Evolutionary conservation across 108 stramenopile species (phyloP).

Genomic region (Cyclostephanos tholiformis): DNA sequence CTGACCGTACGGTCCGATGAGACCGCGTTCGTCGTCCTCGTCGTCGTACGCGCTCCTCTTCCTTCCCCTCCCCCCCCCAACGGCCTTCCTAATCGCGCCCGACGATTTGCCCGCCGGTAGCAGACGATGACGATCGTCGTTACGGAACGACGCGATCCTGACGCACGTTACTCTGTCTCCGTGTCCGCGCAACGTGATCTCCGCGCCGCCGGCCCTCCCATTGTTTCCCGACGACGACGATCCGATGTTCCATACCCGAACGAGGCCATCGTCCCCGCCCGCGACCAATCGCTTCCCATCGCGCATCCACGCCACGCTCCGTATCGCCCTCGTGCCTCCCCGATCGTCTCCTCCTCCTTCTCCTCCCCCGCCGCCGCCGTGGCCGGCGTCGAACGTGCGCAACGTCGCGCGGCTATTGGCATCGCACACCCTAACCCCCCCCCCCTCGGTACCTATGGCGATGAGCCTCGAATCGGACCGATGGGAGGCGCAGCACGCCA

Average conservation of each 20-base stretch:
- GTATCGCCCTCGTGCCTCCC: constrained; percentile 52
- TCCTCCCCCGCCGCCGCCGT: background rate
- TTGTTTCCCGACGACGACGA: constrained; percentile 20
- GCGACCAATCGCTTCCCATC: constrained; percentile 71
- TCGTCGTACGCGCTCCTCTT: background rate
- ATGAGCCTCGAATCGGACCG: constrained; percentile 76
- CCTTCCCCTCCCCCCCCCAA: background rate
- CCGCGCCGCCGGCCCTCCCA: constrained; percentile 36
- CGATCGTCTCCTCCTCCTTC: constrained; percentile 29
- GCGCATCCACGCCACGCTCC: constrained; percentile 69
- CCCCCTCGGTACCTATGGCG: constrained; percentile 74
- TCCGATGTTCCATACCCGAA: constrained; percentile 69
- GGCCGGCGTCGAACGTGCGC: constrained; percentile 54
- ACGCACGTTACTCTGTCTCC: constrained; percentile 62
- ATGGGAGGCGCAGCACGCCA: constrained; percentile 61
- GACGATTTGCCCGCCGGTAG: background rate
- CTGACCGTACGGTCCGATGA: constrained; percentile 38
- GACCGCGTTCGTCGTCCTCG: constrained; percentile 16
- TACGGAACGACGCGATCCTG: constrained; percentile 30
- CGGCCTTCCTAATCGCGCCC: background rate
- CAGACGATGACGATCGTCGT: constrained; percentile 12
- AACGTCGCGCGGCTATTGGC: constrained; percentile 69
- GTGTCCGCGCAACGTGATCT: constrained; percentile 67
- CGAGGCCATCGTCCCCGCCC: constrained; percentile 53
- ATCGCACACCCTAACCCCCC: constrained; percentile 72